phyloP scores from a whole-genome alignment of 1,139 yeast genomes.

The Entelexis sorbosivorans region DNA sequence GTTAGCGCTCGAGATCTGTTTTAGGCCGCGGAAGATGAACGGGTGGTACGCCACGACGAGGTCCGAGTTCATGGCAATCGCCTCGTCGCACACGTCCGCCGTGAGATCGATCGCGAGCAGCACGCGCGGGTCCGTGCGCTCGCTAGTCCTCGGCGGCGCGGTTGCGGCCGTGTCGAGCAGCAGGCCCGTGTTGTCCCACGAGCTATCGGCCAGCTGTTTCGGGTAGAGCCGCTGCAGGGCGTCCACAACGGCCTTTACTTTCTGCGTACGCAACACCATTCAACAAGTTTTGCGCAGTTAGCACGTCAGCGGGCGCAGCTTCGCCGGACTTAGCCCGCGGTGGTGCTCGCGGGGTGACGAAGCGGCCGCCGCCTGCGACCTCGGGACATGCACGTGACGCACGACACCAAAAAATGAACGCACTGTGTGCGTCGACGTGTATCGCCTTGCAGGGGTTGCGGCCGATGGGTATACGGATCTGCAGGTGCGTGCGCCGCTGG shows the following conservation, averaged over 20 bases:
- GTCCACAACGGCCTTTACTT: constrained; percentile 13
- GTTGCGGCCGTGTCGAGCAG: constrained; percentile 48
- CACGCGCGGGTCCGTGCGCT: constrained; percentile 30
- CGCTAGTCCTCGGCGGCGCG: neutral
- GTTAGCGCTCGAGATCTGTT: constrained; percentile 50
- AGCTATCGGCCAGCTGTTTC: constrained; percentile 58
- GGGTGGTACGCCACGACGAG: constrained; percentile 87
- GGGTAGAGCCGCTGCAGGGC: constrained; percentile 64
- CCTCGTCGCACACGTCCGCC: constrained; percentile 74
- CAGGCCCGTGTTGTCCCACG: constrained; percentile 94
- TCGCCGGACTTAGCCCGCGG: too few relatives aligned
- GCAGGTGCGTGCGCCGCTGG: too few relatives aligned
- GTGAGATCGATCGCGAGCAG: constrained; percentile 80
- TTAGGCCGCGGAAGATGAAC: constrained; percentile 80
- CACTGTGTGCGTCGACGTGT: too few relatives aligned
- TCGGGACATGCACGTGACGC: too few relatives aligned
- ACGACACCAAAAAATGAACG: too few relatives aligned
- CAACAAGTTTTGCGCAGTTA: too few relatives aligned
- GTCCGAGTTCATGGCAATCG: constrained; percentile 40
- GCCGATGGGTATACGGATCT: too few relatives aligned
- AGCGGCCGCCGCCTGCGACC: too few relatives aligned
- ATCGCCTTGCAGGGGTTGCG: too few relatives aligned
- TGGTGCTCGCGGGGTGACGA: too few relatives aligned
- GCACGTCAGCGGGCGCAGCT: too few relatives aligned
- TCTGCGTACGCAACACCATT: neutral